Conservation (phyloP, 805 yeast genomes). For the Metahyphopichia silvanorum region DNA sequence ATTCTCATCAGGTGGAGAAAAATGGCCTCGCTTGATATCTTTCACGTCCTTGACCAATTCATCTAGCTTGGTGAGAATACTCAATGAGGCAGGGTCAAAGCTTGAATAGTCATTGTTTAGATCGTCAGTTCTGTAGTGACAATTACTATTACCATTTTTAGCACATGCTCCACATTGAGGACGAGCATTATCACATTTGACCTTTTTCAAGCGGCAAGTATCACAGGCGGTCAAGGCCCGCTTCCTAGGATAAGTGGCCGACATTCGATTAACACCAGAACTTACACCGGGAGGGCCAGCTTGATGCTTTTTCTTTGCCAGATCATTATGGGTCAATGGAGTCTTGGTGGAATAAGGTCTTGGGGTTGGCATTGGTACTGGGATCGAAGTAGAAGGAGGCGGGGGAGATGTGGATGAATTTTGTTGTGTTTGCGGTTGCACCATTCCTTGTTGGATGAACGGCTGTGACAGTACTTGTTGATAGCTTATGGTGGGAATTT, state of each 20-base stretch:
- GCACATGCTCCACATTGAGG: slow-evolving; percentile 34
- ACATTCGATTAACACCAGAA: slow-evolving; percentile 17
- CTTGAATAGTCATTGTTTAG: slow-evolving; percentile 15
- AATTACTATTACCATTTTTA: slow-evolving; percentile 20
- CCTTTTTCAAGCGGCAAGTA: slow-evolving; percentile 31
- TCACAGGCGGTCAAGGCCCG: slow-evolving; percentile 39
- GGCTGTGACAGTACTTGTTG: slow-evolving; percentile 3
- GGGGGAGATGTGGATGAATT: not conserved
- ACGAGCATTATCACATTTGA: slow-evolving; percentile 34
- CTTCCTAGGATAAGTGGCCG: slow-evolving; percentile 16
- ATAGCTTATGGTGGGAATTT: too few species aligned
- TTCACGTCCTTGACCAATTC: slow-evolving; percentile 21
- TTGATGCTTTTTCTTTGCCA: too few species aligned
- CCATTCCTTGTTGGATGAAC: not conserved
- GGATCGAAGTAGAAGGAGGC: not conserved
- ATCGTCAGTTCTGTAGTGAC: slow-evolving; percentile 30
- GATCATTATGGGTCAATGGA: too few species aligned
- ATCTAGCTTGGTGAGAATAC: slow-evolving; percentile 27
- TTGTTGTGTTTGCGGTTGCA: not conserved
- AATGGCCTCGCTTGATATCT: slow-evolving; percentile 9
- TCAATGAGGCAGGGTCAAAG: slow-evolving; percentile 23
- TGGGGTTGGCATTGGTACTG: too few species aligned
- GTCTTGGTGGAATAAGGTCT: too few species aligned
- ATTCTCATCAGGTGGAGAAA: slow-evolving; percentile 1
- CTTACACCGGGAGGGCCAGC: too few species aligned